These are phyloP conservation scores for Chrysosphaeria jannelii DNA, from an alignment of 2,329 filamentous ascomycete species.

Conservation along the genomic window DNA sequence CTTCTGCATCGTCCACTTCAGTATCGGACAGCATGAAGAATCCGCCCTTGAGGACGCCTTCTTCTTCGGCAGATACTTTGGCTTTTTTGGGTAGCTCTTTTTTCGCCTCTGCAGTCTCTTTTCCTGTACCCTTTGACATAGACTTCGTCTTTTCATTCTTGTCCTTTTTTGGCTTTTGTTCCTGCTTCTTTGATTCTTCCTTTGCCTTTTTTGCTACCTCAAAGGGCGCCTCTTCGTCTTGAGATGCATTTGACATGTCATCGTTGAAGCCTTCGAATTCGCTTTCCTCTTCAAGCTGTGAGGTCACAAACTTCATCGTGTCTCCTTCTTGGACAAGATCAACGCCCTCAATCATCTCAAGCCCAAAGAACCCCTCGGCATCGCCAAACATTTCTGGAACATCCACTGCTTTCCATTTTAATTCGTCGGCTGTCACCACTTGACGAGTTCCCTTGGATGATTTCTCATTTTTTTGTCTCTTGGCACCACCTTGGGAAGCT, in stretches of 20 bases:
- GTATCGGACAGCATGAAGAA: slow-evolving; percentile 26
- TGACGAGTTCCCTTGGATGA: slow-evolving; percentile 4
- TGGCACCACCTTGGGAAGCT: background rate
- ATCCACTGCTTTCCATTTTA: slow-evolving; percentile 25
- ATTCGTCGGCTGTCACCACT: slow-evolving; percentile 14
- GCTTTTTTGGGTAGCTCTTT: background rate
- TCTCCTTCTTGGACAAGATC: slow-evolving; percentile 43
- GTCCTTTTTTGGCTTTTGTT: slow-evolving; percentile 1
- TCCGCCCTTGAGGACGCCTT: slow-evolving; percentile 15
- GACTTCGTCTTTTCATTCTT: slow-evolving; percentile 3
- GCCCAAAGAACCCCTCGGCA: slow-evolving; percentile 73
- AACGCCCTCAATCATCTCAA: slow-evolving; percentile 80
- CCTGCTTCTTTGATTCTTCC: slow-evolving; percentile 3
- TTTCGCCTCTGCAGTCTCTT: background rate
- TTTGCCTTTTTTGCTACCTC: slow-evolving; percentile 3
- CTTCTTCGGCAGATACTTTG: slow-evolving; percentile 4
- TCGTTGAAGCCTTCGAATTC: slow-evolving; percentile 9
- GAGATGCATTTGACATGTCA: slow-evolving; percentile 4
- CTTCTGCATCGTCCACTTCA: slow-evolving; percentile 12
- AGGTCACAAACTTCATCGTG: slow-evolving; percentile 23
- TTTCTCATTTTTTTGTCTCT: slow-evolving; percentile 2
- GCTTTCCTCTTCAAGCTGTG: slow-evolving; percentile 6
- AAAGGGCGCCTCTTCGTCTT: slow-evolving; percentile 1
- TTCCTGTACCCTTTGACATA: slow-evolving; percentile 3
- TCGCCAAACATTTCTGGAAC: slow-evolving; percentile 60